Percentiles rank a stretch among this genome's conserved stretches.
Evolutionary conservation across 768 basidiomycete species (phyloP).

Genomic region (Lactarius indigo): DNA sequence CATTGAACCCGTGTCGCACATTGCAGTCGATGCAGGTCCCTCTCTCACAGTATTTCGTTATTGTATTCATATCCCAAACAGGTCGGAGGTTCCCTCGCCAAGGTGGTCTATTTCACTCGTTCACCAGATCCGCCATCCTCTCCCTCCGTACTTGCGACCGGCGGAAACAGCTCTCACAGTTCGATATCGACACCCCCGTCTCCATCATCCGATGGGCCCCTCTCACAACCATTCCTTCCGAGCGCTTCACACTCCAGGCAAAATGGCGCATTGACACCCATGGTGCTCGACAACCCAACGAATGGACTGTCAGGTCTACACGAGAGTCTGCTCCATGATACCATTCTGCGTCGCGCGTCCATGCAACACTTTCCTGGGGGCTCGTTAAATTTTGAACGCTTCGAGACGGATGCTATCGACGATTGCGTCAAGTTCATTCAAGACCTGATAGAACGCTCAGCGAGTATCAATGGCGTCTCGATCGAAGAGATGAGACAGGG

Average conservation of each 20-base stretch:
- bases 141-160: slow-evolving; percentile 61
- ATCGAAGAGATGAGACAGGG: slow-evolving; percentile 87
- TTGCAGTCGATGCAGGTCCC: slow-evolving; percentile 88
- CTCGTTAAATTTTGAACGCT: slow-evolving; percentile 95
- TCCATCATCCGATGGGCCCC: slow-evolving; percentile 30
- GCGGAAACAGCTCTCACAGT: slow-evolving; percentile 49
- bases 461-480: slow-evolving; percentile 78
- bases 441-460: slow-evolving; percentile 81
- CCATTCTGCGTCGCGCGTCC: slow-evolving; percentile 63
- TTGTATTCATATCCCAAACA: slow-evolving; percentile 33
- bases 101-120: slow-evolving; percentile 97
- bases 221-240: slow-evolving; percentile 31
- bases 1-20: slow-evolving; percentile 96
- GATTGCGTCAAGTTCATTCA: slow-evolving; percentile 85
- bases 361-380: slow-evolving; percentile 91
- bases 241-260: slow-evolving; percentile 39
- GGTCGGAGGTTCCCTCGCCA: slow-evolving; percentile 97
- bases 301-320: slow-evolving; percentile 36
- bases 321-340: slow-evolving; percentile 51
- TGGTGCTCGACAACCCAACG: slow-evolving; percentile 47
- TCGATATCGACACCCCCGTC: slow-evolving; percentile 42
- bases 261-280: slow-evolving; percentile 80
- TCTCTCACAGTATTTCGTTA: slow-evolving; percentile 23
- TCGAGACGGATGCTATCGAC: slow-evolving; percentile 87
- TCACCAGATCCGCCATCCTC: slow-evolving; percentile 83